A percentile compares a stretch with the other conserved stretches of the same genome.
Evolutionary conservation across 2,329 filamentous ascomycete species (phyloP).

Genomic region (Dactylonectria estremocensis): DNA sequence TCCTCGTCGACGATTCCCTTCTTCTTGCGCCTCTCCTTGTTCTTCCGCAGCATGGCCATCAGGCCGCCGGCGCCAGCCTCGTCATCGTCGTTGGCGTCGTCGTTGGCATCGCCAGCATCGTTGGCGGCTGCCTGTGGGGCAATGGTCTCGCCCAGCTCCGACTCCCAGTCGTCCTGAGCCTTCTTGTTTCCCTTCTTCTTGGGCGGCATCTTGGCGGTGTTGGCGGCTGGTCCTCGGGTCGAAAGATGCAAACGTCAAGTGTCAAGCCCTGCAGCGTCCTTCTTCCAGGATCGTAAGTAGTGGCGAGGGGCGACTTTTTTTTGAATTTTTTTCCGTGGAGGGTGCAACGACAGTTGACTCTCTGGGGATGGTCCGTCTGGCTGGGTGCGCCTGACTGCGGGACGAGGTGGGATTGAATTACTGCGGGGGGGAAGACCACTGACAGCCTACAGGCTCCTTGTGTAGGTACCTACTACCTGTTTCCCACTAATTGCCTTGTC

Average conservation of each 20-base stretch:
- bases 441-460: neutral
- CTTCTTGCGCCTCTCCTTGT: conserved; percentile 90
- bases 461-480: too few species aligned
- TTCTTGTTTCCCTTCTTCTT: conserved; percentile 94
- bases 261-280: conserved; percentile 23
- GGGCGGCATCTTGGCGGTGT: conserved; percentile 79
- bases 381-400: conserved; percentile 14
- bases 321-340: conserved; percentile 8
- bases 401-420: conserved; percentile 26
- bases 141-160: conserved; percentile 86
- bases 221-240: conserved; percentile 31
- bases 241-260: conserved; percentile 38
- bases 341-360: conserved; percentile 13
- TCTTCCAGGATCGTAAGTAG: conserved; percentile 39
- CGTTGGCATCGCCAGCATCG: conserved; percentile 62
- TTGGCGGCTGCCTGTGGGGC: conserved; percentile 69
- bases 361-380: conserved; percentile 27
- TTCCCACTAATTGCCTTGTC: too few species aligned
- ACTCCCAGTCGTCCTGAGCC: conserved; percentile 93
- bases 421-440: conserved; percentile 27
- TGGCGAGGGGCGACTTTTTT: conserved; percentile 37
- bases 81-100: conserved; percentile 67
- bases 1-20: conserved; percentile 82
- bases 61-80: conserved; percentile 75
- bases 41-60: conserved; percentile 86